Evolutionary conservation across 139 green algal species (phyloP).

Genomic region (Diplosphaera chodatii): DNA sequence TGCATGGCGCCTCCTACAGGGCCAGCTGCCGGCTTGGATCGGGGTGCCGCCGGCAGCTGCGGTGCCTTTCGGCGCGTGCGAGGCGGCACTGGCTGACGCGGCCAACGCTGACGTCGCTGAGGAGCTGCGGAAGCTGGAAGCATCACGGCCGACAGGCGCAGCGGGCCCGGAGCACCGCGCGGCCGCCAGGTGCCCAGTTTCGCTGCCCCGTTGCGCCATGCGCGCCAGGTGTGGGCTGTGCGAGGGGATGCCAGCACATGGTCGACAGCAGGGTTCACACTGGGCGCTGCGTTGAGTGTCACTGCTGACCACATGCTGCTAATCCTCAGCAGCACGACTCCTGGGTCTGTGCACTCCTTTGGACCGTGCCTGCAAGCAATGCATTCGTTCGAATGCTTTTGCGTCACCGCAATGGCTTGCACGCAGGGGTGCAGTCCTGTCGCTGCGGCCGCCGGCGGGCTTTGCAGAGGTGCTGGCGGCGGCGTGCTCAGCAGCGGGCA

Average conservation of each 20-base stretch:
- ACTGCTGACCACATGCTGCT: too few relatives aligned
- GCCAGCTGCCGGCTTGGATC: constrained; percentile 33
- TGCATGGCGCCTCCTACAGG: too few relatives aligned
- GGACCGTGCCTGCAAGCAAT: too few relatives aligned
- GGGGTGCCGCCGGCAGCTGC: constrained; percentile 24
- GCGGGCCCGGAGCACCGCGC: background rate
- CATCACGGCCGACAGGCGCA: background rate
- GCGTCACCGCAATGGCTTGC: too few relatives aligned
- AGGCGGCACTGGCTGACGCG: constrained; percentile 6
- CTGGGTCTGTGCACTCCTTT: too few relatives aligned
- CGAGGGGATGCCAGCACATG: too few relatives aligned
- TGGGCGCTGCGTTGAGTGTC: too few relatives aligned
- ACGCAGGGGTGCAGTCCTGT: background rate
- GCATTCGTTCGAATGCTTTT: too few relatives aligned
- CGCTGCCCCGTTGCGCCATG: too few relatives aligned
- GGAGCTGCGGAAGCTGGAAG: background rate
- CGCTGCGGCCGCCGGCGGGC: background rate
- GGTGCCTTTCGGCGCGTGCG: constrained; percentile 34
- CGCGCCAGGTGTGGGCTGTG: too few relatives aligned
- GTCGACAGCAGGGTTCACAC: too few relatives aligned
- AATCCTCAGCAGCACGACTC: too few relatives aligned
- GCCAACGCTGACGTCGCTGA: background rate
- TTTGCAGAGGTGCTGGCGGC: background rate
- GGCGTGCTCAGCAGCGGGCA: background rate
- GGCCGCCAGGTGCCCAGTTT: background rate